Conservation (phyloP, 768 basidiomycete genomes). For the Macrolepiota dolichaula region DNA sequence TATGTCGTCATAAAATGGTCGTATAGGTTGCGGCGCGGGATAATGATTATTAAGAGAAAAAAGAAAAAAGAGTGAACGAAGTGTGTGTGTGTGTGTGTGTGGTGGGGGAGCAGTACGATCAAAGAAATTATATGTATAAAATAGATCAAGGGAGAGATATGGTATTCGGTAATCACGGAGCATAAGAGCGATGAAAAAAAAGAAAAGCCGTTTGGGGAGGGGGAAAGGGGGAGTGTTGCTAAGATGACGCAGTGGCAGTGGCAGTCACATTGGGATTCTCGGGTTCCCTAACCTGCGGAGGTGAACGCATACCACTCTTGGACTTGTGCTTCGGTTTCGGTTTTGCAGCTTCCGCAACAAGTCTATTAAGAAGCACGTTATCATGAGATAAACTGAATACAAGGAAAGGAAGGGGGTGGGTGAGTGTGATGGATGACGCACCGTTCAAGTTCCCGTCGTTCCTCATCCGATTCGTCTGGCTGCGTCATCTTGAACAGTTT, state of each 20-base stretch:
- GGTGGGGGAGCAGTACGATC: too few relatives aligned
- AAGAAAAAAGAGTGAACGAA: background rate
- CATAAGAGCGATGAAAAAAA: background rate
- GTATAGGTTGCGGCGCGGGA: background rate
- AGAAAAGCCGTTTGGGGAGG: background rate
- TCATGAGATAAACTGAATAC: slow-evolving; percentile 1
- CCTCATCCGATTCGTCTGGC: slow-evolving; percentile 91
- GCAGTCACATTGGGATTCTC: background rate
- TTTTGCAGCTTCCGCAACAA: slow-evolving; percentile 83
- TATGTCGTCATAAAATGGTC: background rate
- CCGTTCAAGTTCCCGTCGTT: slow-evolving; percentile 92
- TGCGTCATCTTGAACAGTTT: slow-evolving; percentile 82
- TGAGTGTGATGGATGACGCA: too few relatives aligned
- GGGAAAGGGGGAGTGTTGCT: background rate
- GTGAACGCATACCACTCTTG: background rate
- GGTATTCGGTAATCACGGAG: background rate
- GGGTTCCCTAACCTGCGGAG: background rate
- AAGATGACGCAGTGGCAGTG: background rate
- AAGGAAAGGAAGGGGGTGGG: background rate
- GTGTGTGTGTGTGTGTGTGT: too few relatives aligned
- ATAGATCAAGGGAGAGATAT: background rate
- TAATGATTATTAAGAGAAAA: background rate
- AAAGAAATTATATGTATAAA: background rate
- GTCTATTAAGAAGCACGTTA: slow-evolving; percentile 40
- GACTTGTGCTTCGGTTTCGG: slow-evolving; percentile 58